Conservation (phyloP, 164 flowering plant species). For the Magnolia sinica region DNA sequence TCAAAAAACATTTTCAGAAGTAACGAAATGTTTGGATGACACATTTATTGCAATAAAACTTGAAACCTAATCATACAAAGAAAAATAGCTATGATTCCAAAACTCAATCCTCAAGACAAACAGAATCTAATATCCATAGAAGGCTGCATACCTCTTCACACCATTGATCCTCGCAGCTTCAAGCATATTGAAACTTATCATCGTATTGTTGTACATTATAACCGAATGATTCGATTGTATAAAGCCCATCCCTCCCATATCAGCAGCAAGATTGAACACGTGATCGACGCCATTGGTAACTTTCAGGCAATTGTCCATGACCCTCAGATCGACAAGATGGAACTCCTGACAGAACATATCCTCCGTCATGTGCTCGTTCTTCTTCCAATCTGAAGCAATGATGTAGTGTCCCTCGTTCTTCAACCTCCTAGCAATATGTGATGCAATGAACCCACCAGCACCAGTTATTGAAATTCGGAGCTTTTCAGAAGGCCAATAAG, state of each 20-base stretch:
- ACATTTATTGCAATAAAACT: too few species aligned
- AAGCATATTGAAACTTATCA: constrained; percentile 98
- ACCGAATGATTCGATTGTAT: constrained; percentile 99
- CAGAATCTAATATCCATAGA: background rate
- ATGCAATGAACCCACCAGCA: constrained; percentile 98
- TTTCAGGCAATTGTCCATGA: constrained; percentile 94
- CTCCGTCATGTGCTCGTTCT: constrained; percentile 97
- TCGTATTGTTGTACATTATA: constrained; percentile 95
- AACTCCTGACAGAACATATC: constrained; percentile 98
- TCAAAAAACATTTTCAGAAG: too few species aligned
- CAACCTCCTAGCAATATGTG: constrained; percentile 92
- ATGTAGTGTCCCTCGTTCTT: constrained; percentile 96
- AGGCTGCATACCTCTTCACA: constrained; percentile 66
- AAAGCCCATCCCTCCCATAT: constrained; percentile 99
- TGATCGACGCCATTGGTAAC: constrained; percentile 85
- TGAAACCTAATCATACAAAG: too few species aligned
- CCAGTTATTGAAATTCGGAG: constrained; percentile 91
- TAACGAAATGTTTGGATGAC: too few species aligned
- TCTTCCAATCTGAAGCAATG: constrained; percentile 99
- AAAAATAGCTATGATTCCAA: too few species aligned
- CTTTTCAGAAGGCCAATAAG: constrained; percentile 89
- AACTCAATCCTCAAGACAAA: too few species aligned
- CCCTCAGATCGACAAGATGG: constrained; percentile 93
- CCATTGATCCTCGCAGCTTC: constrained; percentile 91
- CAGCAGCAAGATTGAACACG: constrained; percentile 99